phyloP scores from a whole-genome alignment of 78 protist genomes.

The Neovahlkampfia damariscottae region DNA sequence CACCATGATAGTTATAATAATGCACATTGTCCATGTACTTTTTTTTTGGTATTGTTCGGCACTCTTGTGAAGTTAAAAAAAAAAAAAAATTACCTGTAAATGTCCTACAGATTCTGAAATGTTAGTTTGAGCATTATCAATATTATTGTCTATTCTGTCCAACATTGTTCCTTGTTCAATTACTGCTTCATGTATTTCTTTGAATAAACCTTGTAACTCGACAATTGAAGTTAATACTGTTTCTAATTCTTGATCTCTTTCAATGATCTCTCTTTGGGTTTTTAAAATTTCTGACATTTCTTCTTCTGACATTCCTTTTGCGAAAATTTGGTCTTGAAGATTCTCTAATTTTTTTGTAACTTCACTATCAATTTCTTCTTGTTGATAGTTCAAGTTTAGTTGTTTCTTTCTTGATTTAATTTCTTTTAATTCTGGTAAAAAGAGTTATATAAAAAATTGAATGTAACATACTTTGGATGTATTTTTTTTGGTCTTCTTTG shows the following conservation, averaged over 20 bases:
- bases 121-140: neutral
- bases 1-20: too few species aligned
- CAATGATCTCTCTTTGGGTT: neutral
- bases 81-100: too few species aligned
- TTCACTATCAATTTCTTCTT: neutral
- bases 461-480: neutral
- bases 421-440: neutral
- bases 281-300: neutral
- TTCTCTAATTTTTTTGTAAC: neutral
- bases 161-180: slow-evolving; percentile 57
- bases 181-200: slow-evolving; percentile 37
- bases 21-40: too few species aligned
- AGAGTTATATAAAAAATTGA: neutral
- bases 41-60: too few species aligned
- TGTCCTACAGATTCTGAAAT: too few species aligned
- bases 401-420: neutral
- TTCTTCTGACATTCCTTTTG: neutral
- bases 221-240: slow-evolving; percentile 13
- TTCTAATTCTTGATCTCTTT: slow-evolving; percentile 24
- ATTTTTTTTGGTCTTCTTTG: neutral
- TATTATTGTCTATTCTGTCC: slow-evolving; percentile 51
- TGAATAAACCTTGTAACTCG: slow-evolving; percentile 37
- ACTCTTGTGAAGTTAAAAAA: too few species aligned
- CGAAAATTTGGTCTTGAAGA: neutral
- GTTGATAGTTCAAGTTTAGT: neutral